A percentile compares a stretch with the other conserved stretches of the same genome.
Conservation (phyloP, 1,284 basidiomycete species). For the Retiboletus flavoniger region DNA sequence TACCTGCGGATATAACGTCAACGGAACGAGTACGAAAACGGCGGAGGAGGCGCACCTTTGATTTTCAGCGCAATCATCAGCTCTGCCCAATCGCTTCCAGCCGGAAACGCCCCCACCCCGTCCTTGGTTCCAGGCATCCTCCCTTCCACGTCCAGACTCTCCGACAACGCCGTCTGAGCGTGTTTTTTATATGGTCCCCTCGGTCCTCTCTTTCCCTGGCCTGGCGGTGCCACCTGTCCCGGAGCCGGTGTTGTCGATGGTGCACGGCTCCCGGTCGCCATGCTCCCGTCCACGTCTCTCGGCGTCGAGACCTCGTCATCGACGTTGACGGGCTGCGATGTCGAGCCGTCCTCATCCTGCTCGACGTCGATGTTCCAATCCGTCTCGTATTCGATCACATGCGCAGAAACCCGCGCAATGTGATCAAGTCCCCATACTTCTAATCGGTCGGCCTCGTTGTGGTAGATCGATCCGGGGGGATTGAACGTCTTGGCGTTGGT, state of each 20-base stretch:
- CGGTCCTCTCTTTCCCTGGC: conserved; percentile 35
- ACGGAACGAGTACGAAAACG: neutral
- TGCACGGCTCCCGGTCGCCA: conserved; percentile 25
- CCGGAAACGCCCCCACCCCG: conserved; percentile 67
- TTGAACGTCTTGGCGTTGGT: conserved; percentile 74
- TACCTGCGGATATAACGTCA: conserved; percentile 43
- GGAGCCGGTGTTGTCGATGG: conserved; percentile 34
- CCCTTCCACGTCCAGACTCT: conserved; percentile 64
- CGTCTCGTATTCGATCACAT: conserved; percentile 75
- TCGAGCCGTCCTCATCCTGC: conserved; percentile 53
- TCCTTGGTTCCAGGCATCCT: conserved; percentile 72
- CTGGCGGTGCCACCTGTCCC: conserved; percentile 36
- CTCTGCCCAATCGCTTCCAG: conserved; percentile 64
- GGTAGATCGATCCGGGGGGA: conserved; percentile 66
- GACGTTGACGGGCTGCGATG: conserved; percentile 39
- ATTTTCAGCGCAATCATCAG: conserved; percentile 69
- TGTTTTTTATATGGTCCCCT: conserved; percentile 52
- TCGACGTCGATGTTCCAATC: conserved; percentile 83
- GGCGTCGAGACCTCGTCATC: conserved; percentile 29
- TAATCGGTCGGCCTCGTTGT: conserved; percentile 68
- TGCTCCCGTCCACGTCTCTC: conserved; percentile 24
- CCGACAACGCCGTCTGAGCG: conserved; percentile 40
- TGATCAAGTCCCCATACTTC: conserved; percentile 69
- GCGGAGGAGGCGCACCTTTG: conserved; percentile 47
- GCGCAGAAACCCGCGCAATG: conserved; percentile 63